phyloP scores from a whole-genome alignment of 1,139 yeast genomes.

The Scheffersomyces segobiensis region DNA sequence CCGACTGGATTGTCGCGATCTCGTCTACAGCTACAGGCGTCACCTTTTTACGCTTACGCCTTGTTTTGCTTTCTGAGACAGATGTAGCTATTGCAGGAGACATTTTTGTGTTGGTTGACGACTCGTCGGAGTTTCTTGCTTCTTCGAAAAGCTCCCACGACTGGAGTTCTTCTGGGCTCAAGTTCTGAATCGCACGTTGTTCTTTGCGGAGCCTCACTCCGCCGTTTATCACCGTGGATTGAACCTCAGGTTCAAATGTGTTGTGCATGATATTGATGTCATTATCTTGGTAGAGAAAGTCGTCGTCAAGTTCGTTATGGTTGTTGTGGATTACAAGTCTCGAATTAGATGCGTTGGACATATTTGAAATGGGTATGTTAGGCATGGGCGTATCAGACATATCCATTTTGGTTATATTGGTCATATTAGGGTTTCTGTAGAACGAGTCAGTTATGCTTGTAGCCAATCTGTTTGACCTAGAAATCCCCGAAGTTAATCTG shows the following conservation, averaged over 20 bases:
- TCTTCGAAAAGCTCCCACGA: slow-evolving; percentile 45
- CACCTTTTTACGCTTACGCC: slow-evolving; percentile 27
- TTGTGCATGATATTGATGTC: slow-evolving; percentile 7
- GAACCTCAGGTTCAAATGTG: background rate
- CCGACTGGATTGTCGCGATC: slow-evolving; percentile 2
- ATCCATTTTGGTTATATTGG: background rate
- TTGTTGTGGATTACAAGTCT: slow-evolving; percentile 32
- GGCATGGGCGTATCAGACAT: background rate
- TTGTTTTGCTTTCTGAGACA: slow-evolving; percentile 1
- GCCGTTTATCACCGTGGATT: slow-evolving; percentile 35
- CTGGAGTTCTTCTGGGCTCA: slow-evolving; percentile 37
- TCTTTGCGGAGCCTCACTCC: slow-evolving; percentile 43
- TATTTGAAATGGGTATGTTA: no score
- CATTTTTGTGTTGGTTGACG: background rate
- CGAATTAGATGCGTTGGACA: background rate
- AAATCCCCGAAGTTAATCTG: background rate
- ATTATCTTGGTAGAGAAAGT: slow-evolving; percentile 23
- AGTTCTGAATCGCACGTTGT: slow-evolving; percentile 26
- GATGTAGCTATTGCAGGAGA: background rate
- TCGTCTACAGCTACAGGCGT: slow-evolving; percentile 10
- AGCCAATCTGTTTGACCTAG: background rate
- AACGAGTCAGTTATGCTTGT: background rate
- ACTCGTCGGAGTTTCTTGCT: slow-evolving; percentile 16
- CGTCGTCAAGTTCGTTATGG: slow-evolving; percentile 38
- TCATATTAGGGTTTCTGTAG: background rate